These are phyloP conservation scores for Globisporangium radiosum DNA, from an alignment of 352 stramenopile species.

Conservation along the genomic window DNA sequence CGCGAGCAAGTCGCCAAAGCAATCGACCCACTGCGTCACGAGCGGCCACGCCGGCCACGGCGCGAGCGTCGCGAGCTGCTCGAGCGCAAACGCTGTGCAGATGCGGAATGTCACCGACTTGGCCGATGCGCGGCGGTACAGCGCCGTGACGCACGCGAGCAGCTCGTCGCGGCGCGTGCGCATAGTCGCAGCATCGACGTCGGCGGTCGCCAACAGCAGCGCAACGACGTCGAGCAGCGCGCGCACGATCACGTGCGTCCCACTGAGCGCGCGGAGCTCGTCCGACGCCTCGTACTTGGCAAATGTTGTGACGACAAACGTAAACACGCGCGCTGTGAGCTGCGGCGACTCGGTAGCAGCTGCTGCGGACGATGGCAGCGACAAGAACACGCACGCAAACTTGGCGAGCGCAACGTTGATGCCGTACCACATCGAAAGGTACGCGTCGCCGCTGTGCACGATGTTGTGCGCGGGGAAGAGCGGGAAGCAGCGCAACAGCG, in stretches of 20 bases:
- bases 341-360: constrained; percentile 7
- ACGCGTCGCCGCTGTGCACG: constrained; percentile 30
- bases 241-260: constrained; percentile 58
- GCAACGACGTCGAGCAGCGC: constrained; percentile 55
- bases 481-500: constrained; percentile 50
- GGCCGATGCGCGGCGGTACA: constrained; percentile 60
- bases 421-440: constrained; percentile 57
- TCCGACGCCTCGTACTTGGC: constrained; percentile 52
- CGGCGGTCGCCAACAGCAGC: constrained; percentile 24
- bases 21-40: constrained; percentile 65
- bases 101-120: constrained; percentile 68
- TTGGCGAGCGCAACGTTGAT: constrained; percentile 70
- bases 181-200: constrained; percentile 1
- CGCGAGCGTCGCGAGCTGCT: constrained; percentile 43
- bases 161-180: constrained; percentile 27
- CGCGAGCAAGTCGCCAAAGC: constrained; percentile 52
- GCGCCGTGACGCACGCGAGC: constrained; percentile 49
- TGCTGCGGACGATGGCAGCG: constrained; percentile 6
- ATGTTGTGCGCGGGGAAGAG: constrained; percentile 50
- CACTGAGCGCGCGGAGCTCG: constrained; percentile 44
- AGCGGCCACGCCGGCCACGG: constrained; percentile 48
- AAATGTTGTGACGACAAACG: constrained; percentile 55
- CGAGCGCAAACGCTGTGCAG: constrained; percentile 65
- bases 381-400: constrained; percentile 53
- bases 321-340: constrained; percentile 37